These are phyloP conservation scores for Pythium rhizo-oryzae DNA, from an alignment of 352 stramenopile genomes.

Conservation along the genomic window DNA sequence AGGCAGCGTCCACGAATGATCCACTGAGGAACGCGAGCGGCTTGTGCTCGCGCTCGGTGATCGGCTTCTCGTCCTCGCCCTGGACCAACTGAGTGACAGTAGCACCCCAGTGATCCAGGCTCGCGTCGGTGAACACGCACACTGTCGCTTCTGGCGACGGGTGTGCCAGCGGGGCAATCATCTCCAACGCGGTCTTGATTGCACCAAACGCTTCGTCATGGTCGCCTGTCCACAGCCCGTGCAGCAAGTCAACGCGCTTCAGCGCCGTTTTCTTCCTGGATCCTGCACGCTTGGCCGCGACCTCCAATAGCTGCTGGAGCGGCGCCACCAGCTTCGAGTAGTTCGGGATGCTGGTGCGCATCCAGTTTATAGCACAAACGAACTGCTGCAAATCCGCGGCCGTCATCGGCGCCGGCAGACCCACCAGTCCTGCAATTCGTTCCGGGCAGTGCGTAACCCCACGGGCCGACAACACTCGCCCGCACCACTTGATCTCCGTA, in stretches of 20 bases:
- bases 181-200: conserved; percentile 12
- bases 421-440: conserved; percentile 29
- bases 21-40: conserved; percentile 33
- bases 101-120: conserved; percentile 27
- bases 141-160: conserved; percentile 17
- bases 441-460: conserved; percentile 28
- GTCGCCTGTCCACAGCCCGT: conserved; percentile 11
- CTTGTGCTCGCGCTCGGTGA: conserved; percentile 26
- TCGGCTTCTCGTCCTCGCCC: not conserved
- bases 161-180: conserved; percentile 29
- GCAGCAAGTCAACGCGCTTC: conserved; percentile 5
- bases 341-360: conserved; percentile 35
- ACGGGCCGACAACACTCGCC: conserved; percentile 22
- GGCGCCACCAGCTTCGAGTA: conserved; percentile 23
- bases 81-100: conserved; percentile 23
- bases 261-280: conserved; percentile 31
- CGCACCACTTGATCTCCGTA: conserved; percentile 30
- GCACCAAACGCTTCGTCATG: not conserved
- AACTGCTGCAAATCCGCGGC: conserved; percentile 38
- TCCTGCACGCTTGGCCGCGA: not conserved
- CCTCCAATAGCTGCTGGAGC: conserved; percentile 25
- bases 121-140: conserved; percentile 33
- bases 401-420: conserved; percentile 20
- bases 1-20: conserved; percentile 10
- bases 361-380: conserved; percentile 39